Evolutionary conservation across 805 yeast genomes (phyloP), one percentile per base, ranked within the genome.

Genomic region (Candida oleophila): DNA sequence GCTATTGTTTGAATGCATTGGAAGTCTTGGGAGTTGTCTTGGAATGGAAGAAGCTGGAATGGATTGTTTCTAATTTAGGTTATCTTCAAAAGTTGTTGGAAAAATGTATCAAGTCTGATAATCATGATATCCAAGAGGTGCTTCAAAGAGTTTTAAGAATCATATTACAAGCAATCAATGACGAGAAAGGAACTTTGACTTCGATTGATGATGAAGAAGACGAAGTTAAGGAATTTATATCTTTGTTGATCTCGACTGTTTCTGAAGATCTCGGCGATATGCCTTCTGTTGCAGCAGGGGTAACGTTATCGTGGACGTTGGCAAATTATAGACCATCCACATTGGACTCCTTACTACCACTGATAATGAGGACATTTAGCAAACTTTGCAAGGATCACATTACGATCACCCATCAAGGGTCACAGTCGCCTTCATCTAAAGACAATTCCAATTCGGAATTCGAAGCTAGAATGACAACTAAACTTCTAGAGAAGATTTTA

Each of bases 381-480:
- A 90, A 89, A 60, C 74, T 92, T 42, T 89, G 94, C 59, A 89
- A 89, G 54, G 97, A 91, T 62, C 96, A 91, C 59, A 80, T 84
- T 22, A 75, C 85, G 4, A 74, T 82, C 35, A 77, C 88, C 4
- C 83, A 80, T 48, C 76, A 72, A 52, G 74, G 75, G 1, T 57
- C 68, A 1, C 73, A 62, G 49, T 48, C 68, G 2, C 22, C 45
- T 0, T 42, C 62, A 8, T 62, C 71, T 1, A 64, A 65, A 42
- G 70, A 64, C 16, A 57, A 52, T 50, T n/a, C 60, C 4, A 58
- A 60, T 30, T 61, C 71, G 11, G 96, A 87, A 45, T 78, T 77
- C 53, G 96, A 89, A 58, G 87, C 92, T 7, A 83, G 80, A 57
- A 85, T 87, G 76, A 86, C 95, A 0, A 85, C 94, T 0, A 81